Evolutionary conservation across 805 yeast genomes (phyloP).

Genomic region (Myxozyma nipponensis): DNA sequence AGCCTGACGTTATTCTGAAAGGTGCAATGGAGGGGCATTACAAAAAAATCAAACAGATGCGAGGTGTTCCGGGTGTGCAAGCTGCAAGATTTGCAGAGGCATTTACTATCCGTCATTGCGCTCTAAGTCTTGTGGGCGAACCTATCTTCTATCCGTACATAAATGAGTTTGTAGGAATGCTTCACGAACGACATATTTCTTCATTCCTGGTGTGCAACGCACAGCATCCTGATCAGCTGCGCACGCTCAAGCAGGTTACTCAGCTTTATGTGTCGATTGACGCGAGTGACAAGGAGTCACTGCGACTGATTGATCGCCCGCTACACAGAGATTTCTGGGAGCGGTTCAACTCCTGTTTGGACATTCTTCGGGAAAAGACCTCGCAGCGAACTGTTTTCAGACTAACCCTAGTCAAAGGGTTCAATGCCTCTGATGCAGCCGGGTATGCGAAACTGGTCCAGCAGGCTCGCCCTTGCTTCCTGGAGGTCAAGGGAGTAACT

Average conservation of each 20-base stretch:
- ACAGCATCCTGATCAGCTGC: slow-evolving; percentile 85
- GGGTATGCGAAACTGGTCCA: slow-evolving; percentile 86
- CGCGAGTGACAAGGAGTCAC: slow-evolving; percentile 79
- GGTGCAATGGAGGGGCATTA: slow-evolving; percentile 90
- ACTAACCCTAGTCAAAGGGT: slow-evolving; percentile 85
- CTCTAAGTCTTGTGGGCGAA: slow-evolving; percentile 88
- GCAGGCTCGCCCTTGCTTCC: slow-evolving; percentile 76
- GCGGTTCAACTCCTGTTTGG: slow-evolving; percentile 72
- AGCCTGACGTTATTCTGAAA: slow-evolving; percentile 74
- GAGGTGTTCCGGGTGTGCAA: slow-evolving; percentile 93
- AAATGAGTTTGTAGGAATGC: slow-evolving; percentile 73
- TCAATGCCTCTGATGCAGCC: slow-evolving; percentile 73
- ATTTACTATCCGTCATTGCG: slow-evolving; percentile 84
- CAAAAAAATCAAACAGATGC: slow-evolving; percentile 85
- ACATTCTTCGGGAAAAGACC: slow-evolving; percentile 67
- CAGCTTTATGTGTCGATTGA: slow-evolving; percentile 91
- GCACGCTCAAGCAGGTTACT: slow-evolving; percentile 68
- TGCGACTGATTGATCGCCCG: slow-evolving; percentile 84
- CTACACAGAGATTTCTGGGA: slow-evolving; percentile 91
- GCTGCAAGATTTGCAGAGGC: slow-evolving; percentile 90
- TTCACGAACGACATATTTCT: slow-evolving; percentile 76
- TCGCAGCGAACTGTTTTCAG: slow-evolving; percentile 84
- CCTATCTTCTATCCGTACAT: slow-evolving; percentile 92
- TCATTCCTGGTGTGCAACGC: slow-evolving; percentile 92
- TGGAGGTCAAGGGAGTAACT: slow-evolving; percentile 92